Evolutionary conservation across 306 rosid genomes (phyloP), one percentile per base, ranked within the genome.

Genomic region (Dryas octopetala): DNA sequence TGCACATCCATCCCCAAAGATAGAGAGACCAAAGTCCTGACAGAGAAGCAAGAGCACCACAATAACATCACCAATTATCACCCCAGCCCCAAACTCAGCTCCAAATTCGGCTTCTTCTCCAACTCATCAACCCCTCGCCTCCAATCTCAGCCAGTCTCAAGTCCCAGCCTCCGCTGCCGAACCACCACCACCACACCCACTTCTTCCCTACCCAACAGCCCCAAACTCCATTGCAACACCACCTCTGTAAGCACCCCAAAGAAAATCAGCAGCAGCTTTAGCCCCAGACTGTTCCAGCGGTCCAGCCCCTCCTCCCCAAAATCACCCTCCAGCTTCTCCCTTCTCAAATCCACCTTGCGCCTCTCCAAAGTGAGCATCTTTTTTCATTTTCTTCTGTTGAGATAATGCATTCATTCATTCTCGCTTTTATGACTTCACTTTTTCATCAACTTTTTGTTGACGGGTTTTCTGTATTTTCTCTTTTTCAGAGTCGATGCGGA

Each of bases 1-100:
- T 96, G 99, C 77, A 90, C 99, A 45, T 92, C 97, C 9, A 86
- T 89, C 61, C 86, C 92, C 7, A 88, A 85, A 80, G 93, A 92
- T 17, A 84, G 71, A 74, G 86, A 88, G 23, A 44, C 87, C 28
- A 85, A 77, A 62, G 77, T 74, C 10, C 11, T 70, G 26, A 71
- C 83, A 13, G 85, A 86, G 23, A 89, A 84, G 79, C 76, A 45
- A 3, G 71, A 84, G 59, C 82, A 85, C 48, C 84, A 77, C 1
- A n/a, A 78, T 81, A 63, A 40, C 44, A 83, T 70, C 13, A 41
- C 7, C 32, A 75, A 55, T 46, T 81, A 45, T 72, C 17, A 69
- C 70, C 89, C 77, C 7, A 90, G 87, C 68, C 91, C 93, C 40
- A 88, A 75, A 90, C 83, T 83, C 73, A 79, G 64, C 85, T 85